Conservation (phyloP, 495 filamentous ascomycete genomes). For the Poronia punctata region DNA sequence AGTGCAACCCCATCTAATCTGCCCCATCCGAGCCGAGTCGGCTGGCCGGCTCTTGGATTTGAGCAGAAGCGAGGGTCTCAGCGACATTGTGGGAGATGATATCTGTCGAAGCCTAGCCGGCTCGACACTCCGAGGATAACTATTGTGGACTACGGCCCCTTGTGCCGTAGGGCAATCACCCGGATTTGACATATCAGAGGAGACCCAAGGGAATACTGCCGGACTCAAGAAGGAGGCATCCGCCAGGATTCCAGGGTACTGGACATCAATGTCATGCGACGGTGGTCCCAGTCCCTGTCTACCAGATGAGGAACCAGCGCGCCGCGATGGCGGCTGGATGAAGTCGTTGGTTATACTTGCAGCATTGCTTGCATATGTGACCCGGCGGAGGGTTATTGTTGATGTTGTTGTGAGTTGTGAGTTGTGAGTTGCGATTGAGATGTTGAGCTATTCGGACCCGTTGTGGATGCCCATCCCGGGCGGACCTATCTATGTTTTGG, state of each 20-base stretch:
- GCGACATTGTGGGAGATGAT: conserved; percentile 15
- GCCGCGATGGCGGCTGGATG: conserved; percentile 7
- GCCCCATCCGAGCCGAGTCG: conserved; percentile 17
- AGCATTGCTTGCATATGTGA: neutral
- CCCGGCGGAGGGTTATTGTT: neutral
- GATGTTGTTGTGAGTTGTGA: too few species aligned
- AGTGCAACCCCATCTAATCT: conserved; percentile 22
- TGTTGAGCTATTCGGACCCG: too few species aligned
- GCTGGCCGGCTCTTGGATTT: conserved; percentile 12
- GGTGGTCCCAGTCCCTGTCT: conserved; percentile 1
- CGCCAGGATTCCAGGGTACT: conserved; percentile 1
- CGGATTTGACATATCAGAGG: conserved; percentile 4
- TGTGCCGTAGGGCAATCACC: conserved; percentile 1
- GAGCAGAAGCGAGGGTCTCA: conserved; percentile 14
- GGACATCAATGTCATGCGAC: neutral
- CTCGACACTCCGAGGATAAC: conserved; percentile 17
- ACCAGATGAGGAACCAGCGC: conserved; percentile 10
- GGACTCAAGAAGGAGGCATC: neutral
- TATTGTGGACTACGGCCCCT: neutral
- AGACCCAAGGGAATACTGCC: neutral
- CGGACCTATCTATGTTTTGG: conserved; percentile 1
- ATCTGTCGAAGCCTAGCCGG: conserved; percentile 15
- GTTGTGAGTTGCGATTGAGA: too few species aligned
- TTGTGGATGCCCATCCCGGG: too few species aligned
- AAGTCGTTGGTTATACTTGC: conserved; percentile 5